Evolutionary conservation across 1,284 basidiomycete species (phyloP).

Genomic region (Gymnopus androsaceus): DNA sequence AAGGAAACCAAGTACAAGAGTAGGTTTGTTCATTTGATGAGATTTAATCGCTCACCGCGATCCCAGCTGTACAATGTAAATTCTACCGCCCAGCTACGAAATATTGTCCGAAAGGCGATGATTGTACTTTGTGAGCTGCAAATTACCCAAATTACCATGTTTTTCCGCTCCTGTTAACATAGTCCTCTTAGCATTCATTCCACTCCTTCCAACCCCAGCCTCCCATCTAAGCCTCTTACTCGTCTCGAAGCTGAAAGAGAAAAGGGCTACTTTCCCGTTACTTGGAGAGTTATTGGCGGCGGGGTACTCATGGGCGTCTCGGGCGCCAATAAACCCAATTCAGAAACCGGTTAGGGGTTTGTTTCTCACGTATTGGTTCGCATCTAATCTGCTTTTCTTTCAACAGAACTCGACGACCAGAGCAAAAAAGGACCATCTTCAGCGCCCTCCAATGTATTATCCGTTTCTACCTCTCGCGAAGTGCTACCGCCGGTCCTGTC

Average conservation of each 20-base stretch:
- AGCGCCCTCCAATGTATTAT: background rate
- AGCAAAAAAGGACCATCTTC: background rate
- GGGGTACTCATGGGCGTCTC: constrained; percentile 47
- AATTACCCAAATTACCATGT: constrained; percentile 6
- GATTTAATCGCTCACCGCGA: background rate
- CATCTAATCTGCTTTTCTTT: background rate
- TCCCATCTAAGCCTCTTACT: constrained; percentile 33
- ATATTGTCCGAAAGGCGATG: constrained; percentile 58
- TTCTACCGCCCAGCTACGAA: constrained; percentile 48
- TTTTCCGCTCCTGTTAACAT: background rate
- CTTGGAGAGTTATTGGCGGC: constrained; percentile 55
- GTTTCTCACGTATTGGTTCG: background rate
- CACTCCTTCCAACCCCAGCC: constrained; percentile 14
- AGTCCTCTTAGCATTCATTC: constrained; percentile 37
- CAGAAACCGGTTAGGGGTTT: constrained; percentile 3
- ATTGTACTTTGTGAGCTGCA: constrained; percentile 67
- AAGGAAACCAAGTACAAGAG: constrained; percentile 10
- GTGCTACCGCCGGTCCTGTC: background rate
- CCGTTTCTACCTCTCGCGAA: no score
- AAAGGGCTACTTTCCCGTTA: constrained; percentile 49
- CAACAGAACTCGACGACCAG: background rate
- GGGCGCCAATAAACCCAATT: constrained; percentile 25
- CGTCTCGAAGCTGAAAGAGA: constrained; percentile 37
- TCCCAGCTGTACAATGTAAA: constrained; percentile 65
- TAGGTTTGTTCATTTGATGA: background rate